Conservation (phyloP, 495 filamentous ascomycete genomes). For the Penicillium diatomitis region DNA sequence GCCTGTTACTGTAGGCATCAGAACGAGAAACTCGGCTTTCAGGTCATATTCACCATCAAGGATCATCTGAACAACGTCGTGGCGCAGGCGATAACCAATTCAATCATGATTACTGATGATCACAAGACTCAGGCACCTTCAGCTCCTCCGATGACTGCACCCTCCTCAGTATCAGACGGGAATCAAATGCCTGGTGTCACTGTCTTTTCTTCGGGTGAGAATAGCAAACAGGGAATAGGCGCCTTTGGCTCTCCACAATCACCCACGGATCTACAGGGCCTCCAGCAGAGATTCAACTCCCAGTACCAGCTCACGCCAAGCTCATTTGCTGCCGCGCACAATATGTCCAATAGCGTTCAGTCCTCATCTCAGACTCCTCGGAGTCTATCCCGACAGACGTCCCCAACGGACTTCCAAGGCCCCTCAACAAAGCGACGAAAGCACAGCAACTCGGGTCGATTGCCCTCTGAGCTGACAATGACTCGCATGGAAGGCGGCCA, state of each 20-base stretch:
- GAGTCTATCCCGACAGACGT: constrained; percentile 62
- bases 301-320: constrained; percentile 32
- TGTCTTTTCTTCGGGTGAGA: constrained; percentile 35
- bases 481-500: constrained; percentile 58
- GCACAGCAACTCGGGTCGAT: constrained; percentile 53
- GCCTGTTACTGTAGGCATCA: constrained; percentile 96
- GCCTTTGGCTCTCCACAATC: constrained; percentile 24
- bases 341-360: constrained; percentile 25
- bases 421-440: constrained; percentile 66
- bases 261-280: constrained; percentile 44
- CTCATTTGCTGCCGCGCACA: constrained; percentile 28
- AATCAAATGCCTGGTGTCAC: constrained; percentile 35
- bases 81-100: constrained; percentile 74
- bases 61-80: constrained; percentile 64
- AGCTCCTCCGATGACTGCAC: constrained; percentile 25
- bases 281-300: constrained; percentile 41
- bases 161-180: constrained; percentile 33
- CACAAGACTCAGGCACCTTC: constrained; percentile 70
- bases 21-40: constrained; percentile 81
- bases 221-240: constrained; percentile 13
- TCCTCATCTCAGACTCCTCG: constrained; percentile 49
- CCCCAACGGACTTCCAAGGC: constrained; percentile 51
- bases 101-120: constrained; percentile 94
- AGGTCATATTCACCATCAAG: constrained; percentile 89
- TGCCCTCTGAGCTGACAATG: constrained; percentile 70